Evolutionary conservation across 331 rosid genomes (phyloP).

Genomic region (Erythrophleum ivorense): DNA sequence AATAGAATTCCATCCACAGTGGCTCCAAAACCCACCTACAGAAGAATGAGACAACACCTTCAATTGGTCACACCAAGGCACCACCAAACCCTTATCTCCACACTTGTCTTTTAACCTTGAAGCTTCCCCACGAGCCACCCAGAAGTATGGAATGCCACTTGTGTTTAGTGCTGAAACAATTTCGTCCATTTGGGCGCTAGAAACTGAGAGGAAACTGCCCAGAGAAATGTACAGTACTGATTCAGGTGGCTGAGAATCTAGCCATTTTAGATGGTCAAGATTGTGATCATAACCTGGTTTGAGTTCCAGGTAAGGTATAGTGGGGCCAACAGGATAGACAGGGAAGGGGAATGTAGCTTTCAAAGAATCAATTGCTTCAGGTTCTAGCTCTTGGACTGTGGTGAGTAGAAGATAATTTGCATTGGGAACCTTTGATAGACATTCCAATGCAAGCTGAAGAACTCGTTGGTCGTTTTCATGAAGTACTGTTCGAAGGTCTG

Average conservation of each 20-base stretch:
- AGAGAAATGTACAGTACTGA: conserved; percentile 52
- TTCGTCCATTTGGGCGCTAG: conserved; percentile 45
- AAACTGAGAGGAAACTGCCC: conserved; percentile 50
- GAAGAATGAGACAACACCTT: conserved; percentile 48
- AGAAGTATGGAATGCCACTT: conserved; percentile 35
- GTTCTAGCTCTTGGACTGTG: conserved; percentile 58
- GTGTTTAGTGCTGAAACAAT: conserved; percentile 33
- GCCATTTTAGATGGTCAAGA: conserved; percentile 41
- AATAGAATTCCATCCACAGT: conserved; percentile 51
- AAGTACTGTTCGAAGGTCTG: conserved; percentile 44
- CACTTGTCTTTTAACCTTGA: conserved; percentile 16
- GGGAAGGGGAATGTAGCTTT: conserved; percentile 46
- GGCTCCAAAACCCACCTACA: conserved; percentile 53
- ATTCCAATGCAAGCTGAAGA: conserved; percentile 46
- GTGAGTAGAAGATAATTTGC: conserved; percentile 52
- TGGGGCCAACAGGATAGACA: conserved; percentile 56
- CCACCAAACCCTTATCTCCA: conserved; percentile 40
- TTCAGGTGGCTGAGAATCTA: conserved; percentile 38
- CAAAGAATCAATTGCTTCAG: conserved; percentile 40
- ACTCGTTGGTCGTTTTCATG: conserved; percentile 39
- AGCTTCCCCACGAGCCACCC: conserved; percentile 47
- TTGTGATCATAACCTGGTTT: background rate
- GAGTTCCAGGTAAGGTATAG: conserved; percentile 49
- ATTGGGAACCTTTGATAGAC: conserved; percentile 51
- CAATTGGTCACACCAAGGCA: conserved; percentile 57